These are phyloP conservation scores for Penicillium desertorum DNA, from an alignment of 495 filamentous ascomycete genomes.

Conservation along the genomic window DNA sequence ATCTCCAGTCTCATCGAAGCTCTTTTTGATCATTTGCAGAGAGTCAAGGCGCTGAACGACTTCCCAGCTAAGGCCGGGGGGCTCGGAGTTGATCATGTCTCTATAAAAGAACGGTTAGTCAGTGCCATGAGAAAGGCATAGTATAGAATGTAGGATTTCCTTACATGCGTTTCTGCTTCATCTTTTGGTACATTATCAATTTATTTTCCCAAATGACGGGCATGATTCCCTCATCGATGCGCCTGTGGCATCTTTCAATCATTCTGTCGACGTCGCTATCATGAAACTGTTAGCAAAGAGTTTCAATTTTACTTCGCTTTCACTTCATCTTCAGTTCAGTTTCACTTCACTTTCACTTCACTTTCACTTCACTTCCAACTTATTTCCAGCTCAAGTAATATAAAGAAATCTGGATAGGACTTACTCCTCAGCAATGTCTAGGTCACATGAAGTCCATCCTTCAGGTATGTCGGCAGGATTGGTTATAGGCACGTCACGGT, in stretches of 20 bases:
- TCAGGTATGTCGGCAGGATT: not conserved
- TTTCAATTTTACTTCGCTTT: no score
- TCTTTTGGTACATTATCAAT: not conserved
- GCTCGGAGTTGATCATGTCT: not conserved
- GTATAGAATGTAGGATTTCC: not conserved
- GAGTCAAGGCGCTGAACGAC: not conserved
- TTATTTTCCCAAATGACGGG: not conserved
- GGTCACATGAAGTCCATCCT: not conserved
- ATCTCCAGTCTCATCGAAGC: not conserved
- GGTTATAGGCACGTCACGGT: not conserved
- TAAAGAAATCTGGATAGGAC: not conserved
- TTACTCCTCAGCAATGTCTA: not conserved
- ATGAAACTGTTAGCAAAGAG: not conserved
- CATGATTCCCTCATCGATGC: not conserved
- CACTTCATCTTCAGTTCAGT: no score
- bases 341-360: no score
- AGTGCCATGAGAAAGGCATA: not conserved
- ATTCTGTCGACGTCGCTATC: not conserved
- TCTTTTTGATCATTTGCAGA: not conserved
- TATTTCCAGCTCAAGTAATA: no score
- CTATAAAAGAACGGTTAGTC: not conserved
- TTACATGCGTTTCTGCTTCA: not conserved
- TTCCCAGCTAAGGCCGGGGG: not conserved
- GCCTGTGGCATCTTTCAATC: not conserved
- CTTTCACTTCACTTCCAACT: no score